A percentile compares a stretch with the other conserved stretches of the same genome.
Conservation (phyloP, 2,329 filamentous ascomycete species). For the Chaetothyriales sp. region DNA sequence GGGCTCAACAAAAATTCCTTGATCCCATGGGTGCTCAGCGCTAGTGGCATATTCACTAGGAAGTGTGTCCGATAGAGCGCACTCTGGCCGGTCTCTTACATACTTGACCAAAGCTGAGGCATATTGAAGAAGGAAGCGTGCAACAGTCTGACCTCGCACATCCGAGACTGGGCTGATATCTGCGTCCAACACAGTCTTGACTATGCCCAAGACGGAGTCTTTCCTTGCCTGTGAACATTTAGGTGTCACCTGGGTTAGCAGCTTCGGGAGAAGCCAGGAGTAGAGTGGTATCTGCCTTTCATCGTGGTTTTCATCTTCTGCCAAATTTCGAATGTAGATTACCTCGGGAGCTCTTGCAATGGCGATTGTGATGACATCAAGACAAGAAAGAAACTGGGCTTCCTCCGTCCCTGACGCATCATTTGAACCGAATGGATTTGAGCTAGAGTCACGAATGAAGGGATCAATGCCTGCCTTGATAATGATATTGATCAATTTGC, state of each 20-base stretch:
- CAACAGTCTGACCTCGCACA: neutral
- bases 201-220: neutral
- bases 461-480: conserved; percentile 56
- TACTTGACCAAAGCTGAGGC: neutral
- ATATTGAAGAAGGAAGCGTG: neutral
- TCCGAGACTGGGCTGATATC: neutral
- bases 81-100: neutral
- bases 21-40: neutral
- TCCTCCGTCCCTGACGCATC: conserved; percentile 30
- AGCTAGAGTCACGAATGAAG: conserved; percentile 38
- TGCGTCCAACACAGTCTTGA: neutral
- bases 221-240: neutral
- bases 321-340: conserved; percentile 49
- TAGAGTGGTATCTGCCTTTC: conserved; percentile 32
- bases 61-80: neutral
- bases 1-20: neutral
- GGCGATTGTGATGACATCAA: conserved; percentile 61
- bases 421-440: conserved; percentile 51
- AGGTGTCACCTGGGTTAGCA: conserved; percentile 32
- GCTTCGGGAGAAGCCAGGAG: conserved; percentile 38
- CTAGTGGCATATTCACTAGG: neutral
- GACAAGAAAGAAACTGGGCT: conserved; percentile 44
- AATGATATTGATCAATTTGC: conserved; percentile 73
- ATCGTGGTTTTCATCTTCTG: conserved; percentile 1
- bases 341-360: conserved; percentile 57